Percentiles rank a stretch among this genome's conserved stretches.
phyloP scores from a whole-genome alignment of 371 early-diverging fungal species.

The Rhizopus arrhizus region DNA sequence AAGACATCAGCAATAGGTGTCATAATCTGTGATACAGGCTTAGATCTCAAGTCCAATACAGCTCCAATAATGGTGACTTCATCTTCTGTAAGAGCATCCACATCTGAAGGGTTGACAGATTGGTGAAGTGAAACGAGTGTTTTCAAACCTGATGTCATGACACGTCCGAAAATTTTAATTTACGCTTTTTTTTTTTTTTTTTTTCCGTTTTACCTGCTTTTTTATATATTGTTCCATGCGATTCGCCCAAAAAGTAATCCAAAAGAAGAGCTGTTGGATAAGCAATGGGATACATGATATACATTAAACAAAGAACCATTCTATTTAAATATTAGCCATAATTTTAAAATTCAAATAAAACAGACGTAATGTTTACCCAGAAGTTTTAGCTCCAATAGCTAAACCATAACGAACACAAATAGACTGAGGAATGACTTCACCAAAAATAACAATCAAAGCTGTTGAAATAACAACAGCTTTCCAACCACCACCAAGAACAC shows the following conservation, averaged over 20 bases:
- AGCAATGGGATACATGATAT: conserved; percentile 71
- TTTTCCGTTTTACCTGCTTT: conserved; percentile 49
- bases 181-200: background rate
- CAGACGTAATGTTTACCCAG: conserved; percentile 38
- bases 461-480: conserved; percentile 90
- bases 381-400: conserved; percentile 77
- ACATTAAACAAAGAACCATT: conserved; percentile 67
- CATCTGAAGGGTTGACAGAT: conserved; percentile 61
- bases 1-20: conserved; percentile 87
- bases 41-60: conserved; percentile 90
- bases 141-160: conserved; percentile 62
- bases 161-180: background rate
- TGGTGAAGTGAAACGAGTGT: conserved; percentile 89
- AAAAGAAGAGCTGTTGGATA: conserved; percentile 82
- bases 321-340: conserved; percentile 10
- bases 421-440: conserved; percentile 71
- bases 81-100: conserved; percentile 84
- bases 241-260: conserved; percentile 80
- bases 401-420: conserved; percentile 74
- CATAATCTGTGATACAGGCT: conserved; percentile 84
- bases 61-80: conserved; percentile 94
- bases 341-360: background rate
- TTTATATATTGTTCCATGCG: conserved; percentile 81
- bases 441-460: conserved; percentile 87
- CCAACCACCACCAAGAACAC: conserved; percentile 77